Evolutionary conservation across 768 basidiomycete species (phyloP), one percentile per base, ranked within the genome.

Genomic region (Tylopilus rubrobrunneus): DNA sequence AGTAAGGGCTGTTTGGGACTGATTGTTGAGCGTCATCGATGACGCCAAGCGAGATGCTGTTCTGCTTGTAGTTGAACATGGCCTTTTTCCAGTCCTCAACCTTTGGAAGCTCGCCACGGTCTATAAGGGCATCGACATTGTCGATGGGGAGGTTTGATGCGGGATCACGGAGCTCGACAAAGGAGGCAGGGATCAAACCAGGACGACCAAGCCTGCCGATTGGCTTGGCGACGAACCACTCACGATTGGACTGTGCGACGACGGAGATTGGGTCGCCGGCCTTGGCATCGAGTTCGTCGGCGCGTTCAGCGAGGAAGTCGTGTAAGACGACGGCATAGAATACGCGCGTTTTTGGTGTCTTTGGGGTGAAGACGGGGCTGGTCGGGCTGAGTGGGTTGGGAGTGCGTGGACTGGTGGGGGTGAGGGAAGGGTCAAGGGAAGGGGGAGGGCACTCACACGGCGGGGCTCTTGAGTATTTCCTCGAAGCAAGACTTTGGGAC

Each of bases 31-130:
- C 62, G 17, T 81, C 74, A 54, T 98, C 96, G 64, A 98, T 83
- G 43, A 92, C 87, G 41, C 97, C 97, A 17, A 99, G 81, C 7
- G 95, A 81, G 67, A 99, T 99, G 68, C 91, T 92, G 69, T 87
- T 92, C 60, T 93, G 91, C 71, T 98, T 98, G 77, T 99, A 99
- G 61, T 79, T 87, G 52, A 94, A 81, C 80, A 98, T 91, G 21
- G 92, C 88, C 62, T 86, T 86, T 71, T 98, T 98, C 97, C 97
- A 99, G 56, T 98, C 95, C 68, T 99, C 97, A n/a, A 99, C 95
- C 58, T 85, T 87, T 25, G 97, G 97, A 19, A 99, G 79, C 55
- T 87, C 87, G 19, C 93, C 94, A 14, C 82, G 80, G 62, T 93
- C 88, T 70, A 98, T 92, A 52, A 97, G 80, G 7, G 78, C 75